Conservation (phyloP, 73 alveolate genomes). For the Paramecium pentaurelia region DNA sequence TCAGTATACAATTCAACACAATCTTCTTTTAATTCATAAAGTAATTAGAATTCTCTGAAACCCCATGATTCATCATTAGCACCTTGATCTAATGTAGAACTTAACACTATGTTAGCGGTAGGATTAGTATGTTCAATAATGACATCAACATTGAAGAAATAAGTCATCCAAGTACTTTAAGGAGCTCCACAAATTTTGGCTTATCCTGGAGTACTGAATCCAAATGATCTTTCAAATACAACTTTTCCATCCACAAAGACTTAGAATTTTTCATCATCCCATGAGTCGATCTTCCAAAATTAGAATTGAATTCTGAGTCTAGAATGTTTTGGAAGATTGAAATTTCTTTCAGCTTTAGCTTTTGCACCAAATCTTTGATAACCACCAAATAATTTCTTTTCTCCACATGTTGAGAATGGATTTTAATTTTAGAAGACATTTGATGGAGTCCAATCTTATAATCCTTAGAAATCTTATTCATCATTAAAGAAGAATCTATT, state of each 20-base stretch:
- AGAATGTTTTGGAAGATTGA: conserved; percentile 7
- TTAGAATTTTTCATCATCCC: conserved; percentile 42
- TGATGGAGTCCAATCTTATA: neutral
- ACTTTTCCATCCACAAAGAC: conserved; percentile 8
- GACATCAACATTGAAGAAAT: neutral
- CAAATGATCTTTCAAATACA: neutral
- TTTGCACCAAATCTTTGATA: neutral
- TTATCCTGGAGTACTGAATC: conserved; percentile 50
- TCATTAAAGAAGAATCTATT: conserved; percentile 15
- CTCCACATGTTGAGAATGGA: conserved; percentile 11
- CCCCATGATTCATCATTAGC: conserved; percentile 52
- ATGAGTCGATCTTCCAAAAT: conserved; percentile 29
- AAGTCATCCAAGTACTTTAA: conserved; percentile 27
- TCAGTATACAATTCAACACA: conserved; percentile 37
- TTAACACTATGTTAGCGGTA: neutral
- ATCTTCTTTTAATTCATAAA: conserved; percentile 17
- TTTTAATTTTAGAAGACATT: neutral
- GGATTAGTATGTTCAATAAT: neutral
- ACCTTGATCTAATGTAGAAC: conserved; percentile 26
- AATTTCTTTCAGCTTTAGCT: conserved; percentile 42
- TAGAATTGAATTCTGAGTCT: neutral
- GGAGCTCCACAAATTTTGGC: conserved; percentile 46
- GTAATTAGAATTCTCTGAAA: conserved; percentile 36
- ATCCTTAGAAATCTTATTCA: conserved; percentile 19
- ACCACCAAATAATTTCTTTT: conserved; percentile 11